These are phyloP conservation scores for Linum trigynum DNA, from an alignment of 345 rosid genomes.

Conservation along the genomic window DNA sequence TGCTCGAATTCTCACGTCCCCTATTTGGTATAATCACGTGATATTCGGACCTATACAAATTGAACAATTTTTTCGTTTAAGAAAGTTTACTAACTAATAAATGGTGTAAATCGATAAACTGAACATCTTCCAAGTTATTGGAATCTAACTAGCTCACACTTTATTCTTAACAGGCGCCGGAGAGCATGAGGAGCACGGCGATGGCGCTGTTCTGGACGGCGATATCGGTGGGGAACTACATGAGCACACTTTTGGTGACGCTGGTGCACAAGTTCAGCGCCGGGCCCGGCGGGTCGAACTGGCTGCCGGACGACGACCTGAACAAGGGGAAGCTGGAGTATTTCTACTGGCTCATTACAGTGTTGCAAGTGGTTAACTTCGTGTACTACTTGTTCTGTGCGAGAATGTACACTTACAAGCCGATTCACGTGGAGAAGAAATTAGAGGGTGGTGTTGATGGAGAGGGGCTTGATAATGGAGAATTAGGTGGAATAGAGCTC, in stretches of 20 bases:
- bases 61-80: too few species aligned
- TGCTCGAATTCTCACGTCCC: too few species aligned
- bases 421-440: slow-evolving; percentile 36
- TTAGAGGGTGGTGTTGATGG: slow-evolving; percentile 9
- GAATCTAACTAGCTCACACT: too few species aligned
- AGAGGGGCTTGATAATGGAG: background rate
- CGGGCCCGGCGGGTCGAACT: slow-evolving; percentile 54
- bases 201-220: slow-evolving; percentile 66
- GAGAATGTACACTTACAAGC: slow-evolving; percentile 60
- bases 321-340: slow-evolving; percentile 75
- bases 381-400: slow-evolving; percentile 56
- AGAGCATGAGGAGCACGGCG: slow-evolving; percentile 82
- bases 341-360: slow-evolving; percentile 71
- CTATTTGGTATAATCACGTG: too few species aligned
- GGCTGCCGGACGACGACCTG: slow-evolving; percentile 69
- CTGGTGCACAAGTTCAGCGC: slow-evolving; percentile 55
- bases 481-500: background rate
- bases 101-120: too few species aligned
- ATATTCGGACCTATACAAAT: too few species aligned
- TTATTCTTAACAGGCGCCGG: slow-evolving; percentile 53
- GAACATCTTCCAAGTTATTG: too few species aligned
- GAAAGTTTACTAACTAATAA: too few species aligned
- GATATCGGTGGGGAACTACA: slow-evolving; percentile 58
- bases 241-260: slow-evolving; percentile 61
- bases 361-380: slow-evolving; percentile 47